Evolutionary conservation across 257 asterid genomes (phyloP), one percentile per base, ranked within the genome.

Genomic region (Misopates orontium): DNA sequence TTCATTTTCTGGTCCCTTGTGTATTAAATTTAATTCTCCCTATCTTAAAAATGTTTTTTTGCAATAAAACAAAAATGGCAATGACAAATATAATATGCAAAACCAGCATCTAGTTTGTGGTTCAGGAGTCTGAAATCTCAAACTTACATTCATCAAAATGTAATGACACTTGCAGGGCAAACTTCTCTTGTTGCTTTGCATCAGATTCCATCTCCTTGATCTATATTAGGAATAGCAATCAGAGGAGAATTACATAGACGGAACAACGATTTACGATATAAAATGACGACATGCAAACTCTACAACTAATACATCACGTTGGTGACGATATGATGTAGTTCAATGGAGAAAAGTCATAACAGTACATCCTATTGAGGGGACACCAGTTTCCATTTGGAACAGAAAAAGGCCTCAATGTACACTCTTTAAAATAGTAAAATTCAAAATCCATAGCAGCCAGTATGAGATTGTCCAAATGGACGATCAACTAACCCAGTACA

Each of bases 151-250:
- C 23, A 8, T 90, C 86, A 74, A 64, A 60, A 47, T 72, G 62
- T 54, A 67, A 42, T 23, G 90, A 73, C 41, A 88, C 95, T 79
- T 90, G 88, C 80, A 73, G 4, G 50, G 96, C 96, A 68, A 68
- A 31, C 76, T 81, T 90, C 64, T 82, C 94, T 60, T 85, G 92
- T 50, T 83, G 85, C 78, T 93, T 93, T 59, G 82, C 67, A 63
- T 67, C 65, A 70, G 81, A 79, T 74, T 87, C 99, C 96, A 93
- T 79, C 65, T 90, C 97, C 82, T 86, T 85, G 24, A 93, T 80
- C 98, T 92, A 71, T 60, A 69, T 50, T 22, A 32, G 50, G 20
- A 60, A 60, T 36, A 70, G 60, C 64, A 63, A 42, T 51, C 62
- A 71, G 68, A 65, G 18, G 52, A 75, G 66, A 51, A 63, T 60